These are phyloP conservation scores for Leishmania tropica DNA, from an alignment of 208 protist species.

Conservation along the genomic window DNA sequence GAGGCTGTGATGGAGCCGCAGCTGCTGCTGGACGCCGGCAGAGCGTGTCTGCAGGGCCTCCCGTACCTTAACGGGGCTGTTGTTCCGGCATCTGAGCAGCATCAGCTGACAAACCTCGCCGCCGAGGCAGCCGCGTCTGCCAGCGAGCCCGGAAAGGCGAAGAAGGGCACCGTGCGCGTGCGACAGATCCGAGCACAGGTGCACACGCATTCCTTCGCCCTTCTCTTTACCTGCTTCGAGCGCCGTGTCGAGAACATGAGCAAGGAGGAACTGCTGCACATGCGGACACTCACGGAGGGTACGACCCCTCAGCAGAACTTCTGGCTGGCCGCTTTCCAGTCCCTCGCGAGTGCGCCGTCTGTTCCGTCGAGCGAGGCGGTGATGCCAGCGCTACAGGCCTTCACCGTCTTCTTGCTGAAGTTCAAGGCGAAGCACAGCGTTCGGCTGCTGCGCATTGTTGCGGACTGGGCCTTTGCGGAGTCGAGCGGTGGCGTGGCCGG, in stretches of 20 bases:
- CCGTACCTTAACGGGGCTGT: constrained; percentile 44
- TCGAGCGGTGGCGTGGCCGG: constrained; percentile 25
- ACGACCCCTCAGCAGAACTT: constrained; percentile 68
- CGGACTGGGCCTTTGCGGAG: constrained; percentile 83
- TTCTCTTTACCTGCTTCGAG: constrained; percentile 76
- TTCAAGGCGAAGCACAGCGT: constrained; percentile 87
- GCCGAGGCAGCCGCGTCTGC: constrained; percentile 10
- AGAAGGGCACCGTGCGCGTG: constrained; percentile 17
- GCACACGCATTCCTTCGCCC: constrained; percentile 69
- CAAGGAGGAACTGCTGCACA: constrained; percentile 75
- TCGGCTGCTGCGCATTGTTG: constrained; percentile 59
- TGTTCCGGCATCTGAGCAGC: constrained; percentile 34
- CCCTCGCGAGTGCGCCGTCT: constrained; percentile 57
- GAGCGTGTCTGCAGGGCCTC: constrained; percentile 68
- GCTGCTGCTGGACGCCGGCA: constrained; percentile 73
- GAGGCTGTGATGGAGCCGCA: constrained; percentile 88
- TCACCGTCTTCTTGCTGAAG: constrained; percentile 86
- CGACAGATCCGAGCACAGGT: constrained; percentile 54
- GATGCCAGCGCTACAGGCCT: constrained; percentile 75
- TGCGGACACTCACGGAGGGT: constrained; percentile 63
- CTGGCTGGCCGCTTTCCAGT: constrained; percentile 81
- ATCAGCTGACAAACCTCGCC: constrained; percentile 22
- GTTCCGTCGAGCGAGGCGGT: constrained; percentile 71
- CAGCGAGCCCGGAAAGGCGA: constrained; percentile 5
- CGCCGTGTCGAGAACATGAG: constrained; percentile 65